A percentile compares a stretch with the other conserved stretches of the same genome.
Evolutionary conservation across 2,329 filamentous ascomycete genomes (phyloP).

Genomic region (Atkinsonella hypoxylon): DNA sequence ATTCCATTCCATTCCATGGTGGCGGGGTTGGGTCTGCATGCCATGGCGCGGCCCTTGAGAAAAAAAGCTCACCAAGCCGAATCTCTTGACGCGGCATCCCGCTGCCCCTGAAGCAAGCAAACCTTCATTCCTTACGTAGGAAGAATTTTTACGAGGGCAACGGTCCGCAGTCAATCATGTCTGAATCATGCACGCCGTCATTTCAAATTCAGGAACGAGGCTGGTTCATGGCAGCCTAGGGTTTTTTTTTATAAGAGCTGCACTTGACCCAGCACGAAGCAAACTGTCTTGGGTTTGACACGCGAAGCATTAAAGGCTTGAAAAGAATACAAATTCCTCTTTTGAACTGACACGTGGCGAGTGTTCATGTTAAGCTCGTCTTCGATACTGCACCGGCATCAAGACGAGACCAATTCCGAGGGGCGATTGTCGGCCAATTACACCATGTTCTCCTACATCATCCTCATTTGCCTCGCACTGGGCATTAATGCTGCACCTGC

Average conservation of each 20-base stretch:
- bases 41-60: constrained; percentile 4
- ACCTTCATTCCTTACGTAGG: background rate
- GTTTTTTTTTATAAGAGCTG: background rate
- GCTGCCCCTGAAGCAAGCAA: background rate
- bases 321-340: background rate
- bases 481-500: constrained; percentile 6
- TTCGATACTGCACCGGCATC: no score
- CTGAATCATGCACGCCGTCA: constrained; percentile 1
- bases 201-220: background rate
- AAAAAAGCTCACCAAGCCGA: background rate
- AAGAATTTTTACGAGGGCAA: background rate
- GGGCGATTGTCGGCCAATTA: background rate
- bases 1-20: constrained; percentile 4
- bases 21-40: constrained; percentile 3
- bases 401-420: no score
- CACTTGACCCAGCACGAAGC: background rate
- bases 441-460: constrained; percentile 4
- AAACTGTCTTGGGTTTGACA: background rate
- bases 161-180: background rate
- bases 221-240: background rate
- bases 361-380: no score
- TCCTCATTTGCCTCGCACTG: constrained; percentile 3
- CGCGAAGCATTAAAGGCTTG: background rate
- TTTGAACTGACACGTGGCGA: background rate
- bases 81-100: background rate